Evolutionary conservation across 768 basidiomycete genomes (phyloP).

Genomic region (Erythrobasidium yunnanense): DNA sequence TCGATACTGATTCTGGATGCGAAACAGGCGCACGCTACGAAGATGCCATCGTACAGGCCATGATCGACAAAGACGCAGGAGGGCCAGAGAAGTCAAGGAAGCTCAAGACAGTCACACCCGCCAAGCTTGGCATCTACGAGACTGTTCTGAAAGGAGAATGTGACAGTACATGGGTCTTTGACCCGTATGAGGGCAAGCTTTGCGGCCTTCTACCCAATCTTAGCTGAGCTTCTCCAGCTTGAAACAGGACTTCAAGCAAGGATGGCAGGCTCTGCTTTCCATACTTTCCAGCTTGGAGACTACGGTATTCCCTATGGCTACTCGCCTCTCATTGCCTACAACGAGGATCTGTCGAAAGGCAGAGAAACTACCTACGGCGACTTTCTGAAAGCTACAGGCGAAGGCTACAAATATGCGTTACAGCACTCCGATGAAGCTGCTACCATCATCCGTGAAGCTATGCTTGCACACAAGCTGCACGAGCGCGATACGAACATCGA

Average conservation of each 20-base stretch:
- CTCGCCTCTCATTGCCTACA: neutral
- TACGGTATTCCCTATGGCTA: conserved; percentile 6
- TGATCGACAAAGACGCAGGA: neutral
- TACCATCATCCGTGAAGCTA: neutral
- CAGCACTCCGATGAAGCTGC: neutral
- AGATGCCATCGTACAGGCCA: neutral
- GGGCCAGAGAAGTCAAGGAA: neutral
- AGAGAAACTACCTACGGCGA: neutral
- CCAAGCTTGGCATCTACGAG: conserved; percentile 2
- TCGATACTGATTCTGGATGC: too few relatives aligned
- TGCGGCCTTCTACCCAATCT: neutral
- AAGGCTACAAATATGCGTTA: neutral
- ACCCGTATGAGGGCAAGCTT: conserved; percentile 40
- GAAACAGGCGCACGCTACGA: neutral
- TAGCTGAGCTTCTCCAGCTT: neutral
- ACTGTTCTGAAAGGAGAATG: neutral
- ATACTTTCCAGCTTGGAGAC: neutral
- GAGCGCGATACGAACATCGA: neutral
- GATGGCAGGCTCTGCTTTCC: neutral
- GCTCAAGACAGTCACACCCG: neutral
- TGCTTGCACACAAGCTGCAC: neutral
- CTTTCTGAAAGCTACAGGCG: neutral
- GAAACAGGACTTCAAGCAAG: neutral
- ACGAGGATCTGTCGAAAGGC: neutral
- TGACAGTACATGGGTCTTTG: conserved; percentile 38